phyloP scores from a whole-genome alignment of 306 rosid genomes.

The Lathyrus oleraceus region DNA sequence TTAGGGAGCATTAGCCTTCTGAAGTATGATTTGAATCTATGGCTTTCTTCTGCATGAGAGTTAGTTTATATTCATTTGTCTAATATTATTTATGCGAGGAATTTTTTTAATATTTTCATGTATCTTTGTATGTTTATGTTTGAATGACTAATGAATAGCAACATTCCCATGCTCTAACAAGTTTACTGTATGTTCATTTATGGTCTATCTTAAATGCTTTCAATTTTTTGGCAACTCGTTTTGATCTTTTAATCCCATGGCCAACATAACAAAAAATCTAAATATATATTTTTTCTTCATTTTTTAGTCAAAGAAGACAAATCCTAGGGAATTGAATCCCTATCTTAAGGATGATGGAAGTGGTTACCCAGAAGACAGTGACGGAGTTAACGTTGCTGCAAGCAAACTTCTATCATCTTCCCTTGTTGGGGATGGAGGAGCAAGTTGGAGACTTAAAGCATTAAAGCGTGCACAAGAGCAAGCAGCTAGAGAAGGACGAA shows the following conservation, averaged over 20 bases:
- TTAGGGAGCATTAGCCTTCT: neutral
- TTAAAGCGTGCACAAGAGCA: constrained; percentile 93
- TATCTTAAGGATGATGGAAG: constrained; percentile 71
- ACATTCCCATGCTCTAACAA: neutral
- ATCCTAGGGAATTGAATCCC: constrained; percentile 90
- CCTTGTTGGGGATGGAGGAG: constrained; percentile 93
- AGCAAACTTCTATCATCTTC: constrained; percentile 61
- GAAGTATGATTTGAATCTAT: neutral
- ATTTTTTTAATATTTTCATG: neutral
- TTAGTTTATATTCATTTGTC: neutral
- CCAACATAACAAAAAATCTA: constrained; percentile 13
- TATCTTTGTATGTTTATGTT: neutral
- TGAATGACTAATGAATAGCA: constrained; percentile 16
- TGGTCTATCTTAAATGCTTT: constrained; percentile 15
- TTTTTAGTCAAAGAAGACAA: constrained; percentile 47
- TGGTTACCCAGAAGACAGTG: constrained; percentile 81
- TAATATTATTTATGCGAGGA: neutral
- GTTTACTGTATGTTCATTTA: neutral
- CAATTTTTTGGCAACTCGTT: constrained; percentile 4
- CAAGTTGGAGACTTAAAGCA: constrained; percentile 97
- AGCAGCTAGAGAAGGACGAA: constrained; percentile 78
- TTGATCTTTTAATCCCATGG: constrained; percentile 13
- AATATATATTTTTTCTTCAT: neutral
- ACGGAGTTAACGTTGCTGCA: constrained; percentile 44
- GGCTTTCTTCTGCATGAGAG: constrained; percentile 13